Evolutionary conservation across 176 grass and related monocot genomes (phyloP).

Genomic region (Oryza longistaminata): DNA sequence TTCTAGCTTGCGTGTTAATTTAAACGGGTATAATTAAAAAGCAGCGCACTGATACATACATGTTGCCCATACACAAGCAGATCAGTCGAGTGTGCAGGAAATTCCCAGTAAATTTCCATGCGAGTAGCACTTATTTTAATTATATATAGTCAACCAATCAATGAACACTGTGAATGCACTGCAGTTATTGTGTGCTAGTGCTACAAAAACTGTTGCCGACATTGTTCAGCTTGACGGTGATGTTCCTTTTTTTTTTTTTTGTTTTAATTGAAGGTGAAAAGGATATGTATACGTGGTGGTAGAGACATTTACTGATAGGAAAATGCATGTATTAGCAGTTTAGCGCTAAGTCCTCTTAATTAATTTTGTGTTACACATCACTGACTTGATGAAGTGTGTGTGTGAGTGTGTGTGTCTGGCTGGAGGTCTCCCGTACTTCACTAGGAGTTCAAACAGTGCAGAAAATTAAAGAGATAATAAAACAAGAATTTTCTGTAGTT

Average conservation of each 20-base stretch:
- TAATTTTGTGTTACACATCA: not conserved
- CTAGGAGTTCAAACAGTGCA: not conserved
- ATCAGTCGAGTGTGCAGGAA: not conserved
- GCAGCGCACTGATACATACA: not conserved
- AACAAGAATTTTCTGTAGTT: not conserved
- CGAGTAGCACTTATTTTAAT: not conserved
- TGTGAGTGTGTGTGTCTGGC: not conserved
- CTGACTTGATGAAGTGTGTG: not conserved
- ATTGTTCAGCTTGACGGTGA: slow-evolving; percentile 17
- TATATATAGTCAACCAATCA: not conserved
- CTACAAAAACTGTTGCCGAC: not conserved
- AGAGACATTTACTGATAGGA: not conserved
- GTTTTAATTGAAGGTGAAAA: not conserved
- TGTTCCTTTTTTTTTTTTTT: not conserved
- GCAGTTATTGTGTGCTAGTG: slow-evolving; percentile 24
- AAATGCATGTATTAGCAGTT: not conserved
- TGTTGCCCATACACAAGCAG: not conserved
- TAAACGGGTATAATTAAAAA: too few species aligned
- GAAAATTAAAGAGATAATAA: not conserved
- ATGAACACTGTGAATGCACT: slow-evolving; percentile 23
- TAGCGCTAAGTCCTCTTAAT: not conserved
- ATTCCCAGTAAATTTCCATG: slow-evolving; percentile 15
- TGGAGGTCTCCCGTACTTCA: not conserved
- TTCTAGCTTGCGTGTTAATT: too few species aligned
- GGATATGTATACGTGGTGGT: slow-evolving; percentile 10